Base-by-base conservation (phyloP, 495 filamentous ascomycete genomes). In the Lasiosphaeria ovina region DNA sequence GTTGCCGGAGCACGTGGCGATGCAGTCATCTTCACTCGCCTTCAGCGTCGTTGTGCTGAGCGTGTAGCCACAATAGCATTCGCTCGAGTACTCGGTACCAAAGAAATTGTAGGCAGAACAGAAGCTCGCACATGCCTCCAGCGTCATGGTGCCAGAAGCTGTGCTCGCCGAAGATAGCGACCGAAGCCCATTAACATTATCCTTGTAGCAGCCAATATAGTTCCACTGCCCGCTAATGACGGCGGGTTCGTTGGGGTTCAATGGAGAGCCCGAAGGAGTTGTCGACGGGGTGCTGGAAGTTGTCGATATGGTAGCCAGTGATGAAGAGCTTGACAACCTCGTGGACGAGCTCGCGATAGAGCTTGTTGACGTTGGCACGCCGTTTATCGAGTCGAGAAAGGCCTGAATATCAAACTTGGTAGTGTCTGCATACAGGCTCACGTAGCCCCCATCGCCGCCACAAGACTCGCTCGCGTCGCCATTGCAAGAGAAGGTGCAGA, bases 61-160 rank as follows among this genome's bases (percentile, higher is more conserved):
- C 40, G 50, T 55, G 24, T 12, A 51, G 35, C 59, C 59, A 35
- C 63, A 65, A 34, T 49, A 65, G 17, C 63, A 65, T 33, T 65
- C 63, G 10, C 63, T 54, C 1, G 40, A 54, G 31, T 58, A 65
- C 35, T 65, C 63, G 35, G 51, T 44, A 5, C 63, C 63, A 11
- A 65, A 65, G 45, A 54, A 59, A 62, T 53, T 72, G 68, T 72
- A 83, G 56, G 67, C 70, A 5, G 42, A 44, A 38, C 82, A 85
- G 69, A 81, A 83, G 40, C 74, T 66, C 34, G 83, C 72, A 66
- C 85, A 87, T 48, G 73, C 72, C 59, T 80, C 76, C 6, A 83
- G 68, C 2, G 83, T 86, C 73, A 83, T 81, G 38, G 62, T 59
- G 54, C 76, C 62, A 11, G 72, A 66, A 11, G 68, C 64, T 0